Base-by-base conservation (phyloP, 2,329 filamentous ascomycete genomes). In the Hypoxylon sp. region DNA sequence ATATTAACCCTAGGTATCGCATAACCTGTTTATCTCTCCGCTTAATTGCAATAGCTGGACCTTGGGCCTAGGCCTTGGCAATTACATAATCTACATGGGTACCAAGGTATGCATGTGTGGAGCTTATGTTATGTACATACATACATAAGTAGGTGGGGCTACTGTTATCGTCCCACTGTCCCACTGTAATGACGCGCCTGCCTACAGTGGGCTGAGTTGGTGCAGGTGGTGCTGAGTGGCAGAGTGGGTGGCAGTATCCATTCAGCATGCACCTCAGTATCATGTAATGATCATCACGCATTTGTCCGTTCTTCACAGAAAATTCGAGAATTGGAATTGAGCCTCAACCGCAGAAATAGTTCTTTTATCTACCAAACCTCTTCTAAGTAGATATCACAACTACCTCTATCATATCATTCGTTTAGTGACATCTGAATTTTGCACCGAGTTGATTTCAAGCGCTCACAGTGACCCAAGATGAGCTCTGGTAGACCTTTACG, bases 401-500 rank as follows among this genome's bases (percentile, higher is more conserved):
- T n/a, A 18, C 48, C 18, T 40, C 18, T 50, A 4, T 38, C 28
- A 28, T 18, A 24, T 55, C 30, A 51, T 54, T n/a, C 33, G 38
- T 18, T 42, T 22, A 36, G 24, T 33, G 24, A 33, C 16, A 14
- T 56, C 8, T 14, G 24, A 45, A n/a, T 26, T 48, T 26, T 6
- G 4, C 38, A 14, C 42, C 14, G 36, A 52, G 12, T 32, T 24
- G 16, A 50, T 33, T 22, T 50, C 38, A 57, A 8, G 4, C 14
- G 22, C 26, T 64, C 50, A 8, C 20, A 38, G 30, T 33, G 24
- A 45, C 16, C 16, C 28, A 79, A 69, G 58, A 87, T 86, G 84
- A 82, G 75, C 73, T 75, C 78, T 52, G 75, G 79, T 61, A 80
- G 85, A 65, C 84, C 84, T 38, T 84, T 97, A 61, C 88, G 86